Evolutionary conservation across 2,329 filamentous ascomycete species (phyloP), one percentile per base, ranked within the genome.

Genomic region (Colletotrichum euphorbiae): DNA sequence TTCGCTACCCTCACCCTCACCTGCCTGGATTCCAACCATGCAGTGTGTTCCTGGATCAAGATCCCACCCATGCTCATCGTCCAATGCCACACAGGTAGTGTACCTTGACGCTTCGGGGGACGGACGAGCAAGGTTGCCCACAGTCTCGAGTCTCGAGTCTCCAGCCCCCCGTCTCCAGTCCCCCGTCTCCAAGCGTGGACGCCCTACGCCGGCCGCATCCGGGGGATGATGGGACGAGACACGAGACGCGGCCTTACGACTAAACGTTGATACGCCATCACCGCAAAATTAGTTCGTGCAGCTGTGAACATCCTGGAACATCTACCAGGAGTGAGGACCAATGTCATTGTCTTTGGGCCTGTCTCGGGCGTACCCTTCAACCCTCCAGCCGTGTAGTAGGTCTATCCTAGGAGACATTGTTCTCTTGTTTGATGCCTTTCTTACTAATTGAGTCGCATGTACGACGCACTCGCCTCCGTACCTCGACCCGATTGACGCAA

Each of bases 181-280:
- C 48, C 65, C 46, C 7, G 28, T 28, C 28, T 7, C 28, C 28
- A 28, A 28, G 28, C 6, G 28, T 28, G 7, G 7, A 65, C 33
- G 61, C 46, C 65, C 61, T 59, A 51, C 46, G 46, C 24, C 54
- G 54, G 65, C 65, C 65, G 46, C 65, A 65, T 59, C 46, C 65
- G 46, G 61, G 65, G 59, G 61, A 65, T 68, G 61, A 65, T 68
- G 65, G 48, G 61, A 65, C 48, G 65, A 68, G 61, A 65, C 54
- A 68, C 45, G 65, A 68, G 52, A 59, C 54, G 48, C 55, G 4
- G 24, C 24, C 24, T 24, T 24, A 24, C 24, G 4, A 21, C 21
- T 21, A 21, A 21, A 21, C 21, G 21, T 21, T 21, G 21, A 21
- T 21, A 21, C 21, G 21, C 21, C 21, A 4, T 21, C 21, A 21